These are phyloP conservation scores for Panus rudis DNA, from an alignment of 768 basidiomycete species.

Conservation along the genomic window DNA sequence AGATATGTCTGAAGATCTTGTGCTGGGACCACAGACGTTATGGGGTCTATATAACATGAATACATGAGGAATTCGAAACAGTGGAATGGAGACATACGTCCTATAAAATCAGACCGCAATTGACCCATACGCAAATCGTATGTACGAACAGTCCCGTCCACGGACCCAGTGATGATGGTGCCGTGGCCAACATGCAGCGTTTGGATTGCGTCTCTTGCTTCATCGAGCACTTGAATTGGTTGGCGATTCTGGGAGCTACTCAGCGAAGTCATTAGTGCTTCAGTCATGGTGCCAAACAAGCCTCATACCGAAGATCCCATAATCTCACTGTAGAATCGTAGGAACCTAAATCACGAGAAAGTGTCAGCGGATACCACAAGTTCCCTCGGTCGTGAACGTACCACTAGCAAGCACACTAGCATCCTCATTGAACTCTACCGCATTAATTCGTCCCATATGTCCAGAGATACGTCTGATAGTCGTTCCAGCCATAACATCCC, in stretches of 20 bases:
- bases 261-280: slow-evolving; percentile 22
- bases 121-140: slow-evolving; percentile 95
- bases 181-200: slow-evolving; percentile 61
- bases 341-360: slow-evolving; percentile 50
- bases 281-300: not conserved
- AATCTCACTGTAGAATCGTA: slow-evolving; percentile 87
- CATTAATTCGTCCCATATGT: slow-evolving; percentile 86
- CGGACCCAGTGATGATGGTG: slow-evolving; percentile 72
- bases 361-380: too few species aligned
- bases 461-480: slow-evolving; percentile 80
- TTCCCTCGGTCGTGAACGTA: slow-evolving; percentile 26
- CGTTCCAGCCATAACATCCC: slow-evolving; percentile 89
- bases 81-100: slow-evolving; percentile 49
- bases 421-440: slow-evolving; percentile 85
- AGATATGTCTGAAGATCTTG: slow-evolving; percentile 76
- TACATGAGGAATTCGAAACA: not conserved
- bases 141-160: slow-evolving; percentile 87
- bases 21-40: slow-evolving; percentile 77
- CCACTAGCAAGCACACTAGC: slow-evolving; percentile 85
- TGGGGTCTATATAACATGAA: slow-evolving; percentile 53
- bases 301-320: slow-evolving; percentile 81
- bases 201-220: slow-evolving; percentile 84
- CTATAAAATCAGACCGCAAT: slow-evolving; percentile 82
- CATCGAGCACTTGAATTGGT: slow-evolving; percentile 86
- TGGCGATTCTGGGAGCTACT: slow-evolving; percentile 63